Evolutionary conservation across 768 basidiomycete genomes (phyloP), one percentile per base, ranked within the genome.

Genomic region (Pulveroboletus sp.): DNA sequence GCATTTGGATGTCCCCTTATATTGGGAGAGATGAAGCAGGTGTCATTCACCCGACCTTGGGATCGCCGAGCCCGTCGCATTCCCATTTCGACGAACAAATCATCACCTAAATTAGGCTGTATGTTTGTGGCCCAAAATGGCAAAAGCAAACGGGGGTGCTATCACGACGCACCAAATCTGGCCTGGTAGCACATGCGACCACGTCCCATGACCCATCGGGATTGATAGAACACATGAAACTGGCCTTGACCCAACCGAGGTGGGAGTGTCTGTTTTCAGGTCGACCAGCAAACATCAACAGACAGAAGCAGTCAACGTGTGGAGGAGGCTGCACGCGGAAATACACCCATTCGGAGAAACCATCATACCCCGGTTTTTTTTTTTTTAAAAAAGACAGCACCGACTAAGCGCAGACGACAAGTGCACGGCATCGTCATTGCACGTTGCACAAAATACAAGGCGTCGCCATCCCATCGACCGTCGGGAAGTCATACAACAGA

Each of bases 1-100:
- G 6, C 7, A 67, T 67, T 59, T 65, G 63, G 66, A 36, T 10
- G 41, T 61, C 52, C 62, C 62, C 58, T 67, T 67, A 60, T 67
- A 5, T 47, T 52, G 40, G 36, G 49, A 41, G 50, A 39, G 9
- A 12, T 21, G 37, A 15, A 39, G 26, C 31, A 41, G 33, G 2
- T 45, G 47, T 45, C 46, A 39, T 47, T 47, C 32, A 46, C 45
- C 50, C 51, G 49, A 58, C 54, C 17, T 3, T 51, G 47, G 33
- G 18, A 21, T 43, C 43, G 42, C 30, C 18, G 42, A n/a, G n/a
- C n/a, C n/a, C n/a, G n/a, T n/a, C n/a, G n/a, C n/a, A 43, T 58
- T 59, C 43, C 60, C 65, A 54, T 63, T 57, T 64, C 47, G 42
- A 58, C 37, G 10, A 11, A 69, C 56, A 68, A 68, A 44, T 59